These are phyloP conservation scores for Tympanopsis confertula DNA, from an alignment of 2,329 filamentous ascomycete genomes.

Conservation along the genomic window DNA sequence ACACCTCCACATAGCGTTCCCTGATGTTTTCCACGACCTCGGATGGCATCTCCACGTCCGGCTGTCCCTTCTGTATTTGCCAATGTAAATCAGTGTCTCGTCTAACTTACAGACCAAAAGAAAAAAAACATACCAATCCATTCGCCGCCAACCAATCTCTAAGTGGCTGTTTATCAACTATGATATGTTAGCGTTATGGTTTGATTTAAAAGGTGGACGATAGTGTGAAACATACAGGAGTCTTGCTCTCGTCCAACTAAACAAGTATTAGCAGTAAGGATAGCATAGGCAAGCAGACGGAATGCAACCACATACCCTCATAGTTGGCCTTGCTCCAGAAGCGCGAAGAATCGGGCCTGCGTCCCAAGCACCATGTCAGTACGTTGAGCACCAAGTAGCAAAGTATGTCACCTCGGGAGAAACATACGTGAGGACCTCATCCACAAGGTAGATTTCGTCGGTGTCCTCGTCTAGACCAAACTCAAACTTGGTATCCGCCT, in stretches of 20 bases:
- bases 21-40: constrained; percentile 45
- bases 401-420: neutral
- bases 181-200: neutral
- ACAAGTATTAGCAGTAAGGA: neutral
- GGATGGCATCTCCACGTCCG: constrained; percentile 45
- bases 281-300: too few relatives aligned
- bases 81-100: constrained; percentile 51
- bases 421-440: constrained; percentile 67
- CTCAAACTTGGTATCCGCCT: constrained; percentile 55
- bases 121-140: neutral
- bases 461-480: constrained; percentile 58
- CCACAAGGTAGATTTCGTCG: constrained; percentile 61
- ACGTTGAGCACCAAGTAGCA: neutral
- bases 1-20: constrained; percentile 52
- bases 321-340: constrained; percentile 55
- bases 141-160: neutral
- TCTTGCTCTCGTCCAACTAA: neutral
- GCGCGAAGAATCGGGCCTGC: constrained; percentile 34
- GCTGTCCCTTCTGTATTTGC: constrained; percentile 48
- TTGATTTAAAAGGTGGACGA: neutral
- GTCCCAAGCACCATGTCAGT: too few relatives aligned
- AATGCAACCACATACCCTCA: constrained; percentile 37
- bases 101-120: constrained; percentile 44
- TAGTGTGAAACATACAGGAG: neutral
- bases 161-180: neutral